Evolutionary conservation across 495 filamentous ascomycete genomes (phyloP).

Genomic region (Symbiotaphrina buchneri): DNA sequence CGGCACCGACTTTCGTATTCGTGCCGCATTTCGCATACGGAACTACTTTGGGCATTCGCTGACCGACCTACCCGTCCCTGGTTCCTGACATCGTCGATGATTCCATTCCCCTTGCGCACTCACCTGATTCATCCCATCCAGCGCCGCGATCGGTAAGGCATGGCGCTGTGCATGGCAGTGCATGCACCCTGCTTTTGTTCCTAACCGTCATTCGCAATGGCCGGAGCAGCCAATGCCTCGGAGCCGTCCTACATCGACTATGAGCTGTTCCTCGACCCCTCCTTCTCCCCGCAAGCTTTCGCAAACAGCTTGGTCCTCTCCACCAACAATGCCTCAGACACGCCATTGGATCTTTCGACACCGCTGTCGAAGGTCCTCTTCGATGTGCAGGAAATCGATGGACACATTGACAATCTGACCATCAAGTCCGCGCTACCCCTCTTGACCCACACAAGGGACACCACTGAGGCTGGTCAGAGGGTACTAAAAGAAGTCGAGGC

Average conservation of each 20-base stretch:
- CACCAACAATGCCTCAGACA: conserved; percentile 84
- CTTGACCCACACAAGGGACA: conserved; percentile 51
- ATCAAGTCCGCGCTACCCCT: conserved; percentile 66
- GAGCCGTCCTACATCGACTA: conserved; percentile 91
- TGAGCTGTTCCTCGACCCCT: conserved; percentile 67
- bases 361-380: conserved; percentile 88
- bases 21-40: too few relatives aligned
- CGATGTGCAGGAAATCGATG: conserved; percentile 92
- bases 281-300: conserved; percentile 59
- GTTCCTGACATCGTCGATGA: too few relatives aligned
- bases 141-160: too few relatives aligned
- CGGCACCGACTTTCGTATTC: too few relatives aligned
- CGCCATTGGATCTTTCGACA: conserved; percentile 76
- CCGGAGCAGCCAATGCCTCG: too few relatives aligned
- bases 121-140: too few relatives aligned
- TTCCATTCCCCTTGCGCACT: too few relatives aligned
- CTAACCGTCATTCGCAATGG: too few relatives aligned
- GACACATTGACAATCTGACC: conserved; percentile 76
- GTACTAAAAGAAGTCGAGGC: conserved; percentile 51
- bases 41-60: too few relatives aligned
- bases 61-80: too few relatives aligned
- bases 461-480: conserved; percentile 39
- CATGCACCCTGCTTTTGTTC: too few relatives aligned
- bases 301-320: conserved; percentile 71
- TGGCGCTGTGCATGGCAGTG: too few relatives aligned